Base-by-base conservation (phyloP, 2,329 filamentous ascomycete genomes). In the Botrytis fragariae region DNA sequence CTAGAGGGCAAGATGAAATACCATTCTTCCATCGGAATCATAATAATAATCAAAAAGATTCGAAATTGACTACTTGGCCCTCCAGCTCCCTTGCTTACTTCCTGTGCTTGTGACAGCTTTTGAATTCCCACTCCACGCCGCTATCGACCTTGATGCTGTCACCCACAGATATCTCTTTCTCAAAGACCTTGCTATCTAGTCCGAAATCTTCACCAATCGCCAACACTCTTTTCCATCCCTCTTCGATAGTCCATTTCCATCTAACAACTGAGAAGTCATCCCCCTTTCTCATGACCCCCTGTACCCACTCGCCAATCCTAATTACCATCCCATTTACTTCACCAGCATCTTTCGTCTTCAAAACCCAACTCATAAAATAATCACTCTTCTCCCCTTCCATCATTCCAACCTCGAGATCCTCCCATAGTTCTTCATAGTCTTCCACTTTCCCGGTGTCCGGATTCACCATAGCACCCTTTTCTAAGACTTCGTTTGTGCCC, bases 371-470 rank as follows among this genome's bases (percentile, higher is more conserved):
- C 69, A 48, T 70, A 29, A 57, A 69, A 18, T 45, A 67, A 59
- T 72, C n/a, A 25, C 54, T 73, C 22, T 75, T 71, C 32, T 69
- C 59, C 18, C 61, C 62, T 29, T 42, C 51, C 9, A 71, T 9
- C 51, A 54, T 51, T 20, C 37, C 59, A 51, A 72, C 32, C 29
- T 77, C 75, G 10, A 79, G 45, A 76, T 82, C 81, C 57, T 77
- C 74, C 81, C 81, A 82, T 25, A 79, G 76, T 73, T 82, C 81
- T 72, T 81, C 76, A 73, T 82, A 82, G 6, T 76, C 75, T 37
- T 77, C 77, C 35, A 79, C 74, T 6, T 74, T 62, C 3, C 81
- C 80, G 0, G 75, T 81, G 12, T 71, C 74, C 1, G 79, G 77
- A 74, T 82, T 76, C 2, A 74, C 67, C 75, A 79, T 80, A 3